A percentile compares a stretch with the other conserved stretches of the same genome.
These are phyloP conservation scores for Phytophthora cactorum DNA, from an alignment of 352 stramenopile genomes.

Conservation along the genomic window DNA sequence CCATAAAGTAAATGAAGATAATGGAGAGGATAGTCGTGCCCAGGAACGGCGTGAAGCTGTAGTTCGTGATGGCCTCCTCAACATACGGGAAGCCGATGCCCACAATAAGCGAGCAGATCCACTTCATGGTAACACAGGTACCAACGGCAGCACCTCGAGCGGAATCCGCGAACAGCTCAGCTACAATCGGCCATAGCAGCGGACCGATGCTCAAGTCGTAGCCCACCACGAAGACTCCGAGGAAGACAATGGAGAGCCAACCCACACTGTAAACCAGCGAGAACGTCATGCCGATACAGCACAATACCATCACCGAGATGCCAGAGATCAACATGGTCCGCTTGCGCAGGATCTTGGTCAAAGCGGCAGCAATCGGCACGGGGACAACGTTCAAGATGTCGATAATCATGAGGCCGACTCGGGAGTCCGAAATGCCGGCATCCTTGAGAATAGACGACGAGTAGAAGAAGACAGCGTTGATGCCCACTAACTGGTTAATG, in stretches of 20 bases:
- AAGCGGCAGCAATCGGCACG: conserved; percentile 33
- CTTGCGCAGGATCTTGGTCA: conserved; percentile 46
- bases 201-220: conserved; percentile 65
- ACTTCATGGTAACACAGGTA: conserved; percentile 60
- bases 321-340: conserved; percentile 49
- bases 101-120: conserved; percentile 51
- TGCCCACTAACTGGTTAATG: conserved; percentile 67
- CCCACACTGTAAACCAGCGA: conserved; percentile 39
- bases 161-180: conserved; percentile 64
- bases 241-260: conserved; percentile 53
- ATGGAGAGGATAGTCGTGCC: conserved; percentile 39
- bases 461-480: conserved; percentile 76
- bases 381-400: conserved; percentile 57
- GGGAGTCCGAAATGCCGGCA: conserved; percentile 53
- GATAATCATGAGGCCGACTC: conserved; percentile 59
- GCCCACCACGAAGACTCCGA: conserved; percentile 47
- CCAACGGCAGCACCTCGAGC: conserved; percentile 46
- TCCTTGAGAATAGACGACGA: conserved; percentile 64
- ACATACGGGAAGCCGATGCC: conserved; percentile 66
- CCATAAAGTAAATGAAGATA: conserved; percentile 48
- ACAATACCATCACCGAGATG: conserved; percentile 46
- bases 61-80: conserved; percentile 48
- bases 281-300: conserved; percentile 52
- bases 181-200: conserved; percentile 53
- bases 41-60: conserved; percentile 61